Base-by-base conservation (phyloP, 495 filamentous ascomycete genomes). In the Tetracladium setigerum region DNA sequence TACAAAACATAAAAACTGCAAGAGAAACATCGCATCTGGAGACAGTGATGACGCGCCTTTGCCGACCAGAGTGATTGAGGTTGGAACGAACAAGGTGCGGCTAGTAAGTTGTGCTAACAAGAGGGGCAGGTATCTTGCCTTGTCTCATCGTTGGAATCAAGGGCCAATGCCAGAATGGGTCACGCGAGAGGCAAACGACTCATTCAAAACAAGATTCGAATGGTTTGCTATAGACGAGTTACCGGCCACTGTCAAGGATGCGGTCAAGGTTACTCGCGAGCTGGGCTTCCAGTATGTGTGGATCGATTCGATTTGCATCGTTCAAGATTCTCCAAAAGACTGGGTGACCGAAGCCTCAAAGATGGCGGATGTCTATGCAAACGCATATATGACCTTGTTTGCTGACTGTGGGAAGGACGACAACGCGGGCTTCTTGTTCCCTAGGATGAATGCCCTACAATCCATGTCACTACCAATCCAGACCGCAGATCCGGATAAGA, bases 331-430 rank as follows among this genome's bases (percentile, higher is more conserved):
- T 7, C n/a, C 8, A 37, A 18, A 46, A 18, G 43, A 46, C 15
- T 46, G 43, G 43, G 14, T 36, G 14, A 22, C 15, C 11, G 30
- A 46, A 37, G 16, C 14, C 11, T 47, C 32, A n/a, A 47, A 46
- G 37, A 53, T 52, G 49, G 43, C 53, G 5, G 44, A 53, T 16
- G 42, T 56, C 9, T 53, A 53, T 30, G 33, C 40, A 15, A 48
- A 56, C 12, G 47, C 49, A 31, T 49, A 56, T 30, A 8, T 53
- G 12, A 56, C 53, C 31, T 41, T 56, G n/a, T n/a, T n/a, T n/a
- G n/a, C n/a, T n/a, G n/a, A n/a, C n/a, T n/a, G n/a, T n/a, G n/a
- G n/a, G n/a, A n/a, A n/a, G n/a, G n/a, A n/a, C n/a, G n/a, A n/a
- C n/a, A n/a, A n/a, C n/a, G n/a, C n/a, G n/a, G n/a, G n/a, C n/a